Evolutionary conservation across 306 rosid genomes (phyloP).

Genomic region (Lithocarpus polystachyus): DNA sequence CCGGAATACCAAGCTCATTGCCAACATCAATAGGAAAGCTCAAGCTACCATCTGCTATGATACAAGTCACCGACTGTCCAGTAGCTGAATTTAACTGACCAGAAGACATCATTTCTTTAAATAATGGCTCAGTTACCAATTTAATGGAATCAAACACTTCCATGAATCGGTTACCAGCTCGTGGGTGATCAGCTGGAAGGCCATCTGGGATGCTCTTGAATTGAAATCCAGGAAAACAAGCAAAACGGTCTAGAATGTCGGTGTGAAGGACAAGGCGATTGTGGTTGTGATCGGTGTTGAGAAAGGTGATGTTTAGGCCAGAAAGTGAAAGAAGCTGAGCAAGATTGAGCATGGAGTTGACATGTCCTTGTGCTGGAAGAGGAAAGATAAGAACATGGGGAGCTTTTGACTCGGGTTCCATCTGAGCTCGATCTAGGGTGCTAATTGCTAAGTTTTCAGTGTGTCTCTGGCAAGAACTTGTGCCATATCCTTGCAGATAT

Average conservation of each 20-base stretch:
- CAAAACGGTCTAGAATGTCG: neutral
- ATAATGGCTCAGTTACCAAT: slow-evolving; percentile 18
- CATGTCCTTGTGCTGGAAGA: slow-evolving; percentile 28
- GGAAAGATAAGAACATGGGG: slow-evolving; percentile 32
- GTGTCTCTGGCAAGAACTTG: no score
- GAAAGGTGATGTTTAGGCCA: slow-evolving; percentile 27
- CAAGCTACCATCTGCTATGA: slow-evolving; percentile 41
- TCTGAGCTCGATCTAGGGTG: neutral
- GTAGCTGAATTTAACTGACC: neutral
- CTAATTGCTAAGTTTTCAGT: no score
- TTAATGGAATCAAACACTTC: neutral
- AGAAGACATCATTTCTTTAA: slow-evolving; percentile 22
- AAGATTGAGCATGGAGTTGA: slow-evolving; percentile 33
- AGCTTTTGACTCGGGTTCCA: neutral
- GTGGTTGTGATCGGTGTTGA: slow-evolving; percentile 27
- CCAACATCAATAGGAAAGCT: slow-evolving; percentile 30
- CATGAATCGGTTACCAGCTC: neutral
- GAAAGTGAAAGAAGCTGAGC: slow-evolving; percentile 33
- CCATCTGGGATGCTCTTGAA: slow-evolving; percentile 32
- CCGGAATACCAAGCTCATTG: slow-evolving; percentile 26
- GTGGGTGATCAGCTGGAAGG: slow-evolving; percentile 12
- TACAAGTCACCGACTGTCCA: slow-evolving; percentile 16
- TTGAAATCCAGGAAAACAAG: slow-evolving; percentile 23
- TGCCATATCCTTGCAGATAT: no score
- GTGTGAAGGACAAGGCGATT: slow-evolving; percentile 9